Base-by-base conservation (phyloP, 1,139 yeast species). In the Geotrichum klebahnii region DNA sequence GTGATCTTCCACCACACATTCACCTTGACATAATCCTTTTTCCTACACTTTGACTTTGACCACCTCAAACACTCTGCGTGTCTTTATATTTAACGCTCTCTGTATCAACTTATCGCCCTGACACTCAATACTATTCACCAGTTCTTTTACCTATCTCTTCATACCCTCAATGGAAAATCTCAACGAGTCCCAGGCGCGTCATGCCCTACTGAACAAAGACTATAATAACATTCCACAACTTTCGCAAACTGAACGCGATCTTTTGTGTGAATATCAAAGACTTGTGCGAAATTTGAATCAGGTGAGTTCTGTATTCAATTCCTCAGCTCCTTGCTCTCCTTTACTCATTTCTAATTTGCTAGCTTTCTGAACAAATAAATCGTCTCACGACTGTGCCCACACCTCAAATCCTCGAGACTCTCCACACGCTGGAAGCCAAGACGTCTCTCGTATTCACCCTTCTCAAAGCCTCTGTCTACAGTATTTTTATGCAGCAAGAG, bases 381-480 rank as follows among this genome's bases (percentile, higher is more conserved):
- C 53, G 55, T 39, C 54, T 59, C 22, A 50, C 66, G 4, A 49
- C 59, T 2, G 56, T 54, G 19, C 69, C 72, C 8, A 63, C 68
- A 3, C 61, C 69, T 34, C 70, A 70, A 43, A 66, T 79, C 40
- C 65, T 77, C 32, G 78, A 74, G 35, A 75, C 76, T 50, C 61
- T 79, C 55, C 69, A 82, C 28, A 70, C 69, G 26, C 66, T 80
- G 53, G 84, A 80, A 61, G 71, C 76, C 59, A 78, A 79, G 55
- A 68, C 78, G 28, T 80, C 81, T 0, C 66, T 79, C 53, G 80
- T 80, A n/a, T 76, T 77, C 55, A 80, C 83, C 3, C 68, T 78
- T 41, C 75, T 80, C 63, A 77, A 77, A 55, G 79, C 82, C 1
- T 79, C 83, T 0, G 82, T 80, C 4, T 79, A 79, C 60, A 73